Evolutionary conservation across 352 stramenopile species (phyloP), one percentile per base, ranked within the genome.

Genomic region (Sclerospora graminicola): DNA sequence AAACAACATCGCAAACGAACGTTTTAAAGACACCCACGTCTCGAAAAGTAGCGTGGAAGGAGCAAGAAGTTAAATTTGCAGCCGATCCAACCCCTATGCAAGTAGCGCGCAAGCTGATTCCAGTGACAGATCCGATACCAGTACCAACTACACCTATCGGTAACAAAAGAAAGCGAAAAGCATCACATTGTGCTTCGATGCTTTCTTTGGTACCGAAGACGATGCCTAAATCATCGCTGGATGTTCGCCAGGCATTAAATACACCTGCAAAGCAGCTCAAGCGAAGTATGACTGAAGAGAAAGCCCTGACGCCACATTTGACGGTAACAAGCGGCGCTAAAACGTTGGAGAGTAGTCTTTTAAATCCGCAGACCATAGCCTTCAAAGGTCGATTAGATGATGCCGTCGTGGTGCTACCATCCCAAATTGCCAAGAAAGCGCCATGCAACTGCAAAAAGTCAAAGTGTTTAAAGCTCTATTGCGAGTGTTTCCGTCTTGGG

Each of bases 361-460:
- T 6, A 26, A 26, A 26, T 26, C 49, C 52, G n/a, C 28, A 52
- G 37, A 54, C 60, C 26, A 60, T 60, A 37, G 45, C 45, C 5
- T 52, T 41, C 10, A 64, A 59, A 19, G 37, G 35, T n/a, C 18
- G 31, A 36, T 29, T 58, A n/a, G 42, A 20, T 0, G 31, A 32
- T 38, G 24, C 20, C 18, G 27, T 48, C 19, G 26, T 36, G 7
- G 31, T 38, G 13, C 24, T 60, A 10, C 26, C 58, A 15, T 18
- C 41, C 8, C 29, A 49, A 16, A 16, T 48, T 5, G 29, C 51
- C 28, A 89, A 81, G 38, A 86, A 84, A 32, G 72, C 77, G 0
- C 76, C 77, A 5, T 98, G 95, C 70, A 98, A 97, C 38, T 98
- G 95, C 70, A 98, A 98, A 54, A 97, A 97, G 61, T 98, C 92